Evolutionary conservation across 768 basidiomycete species (phyloP).

Genomic region (Termitomyces sp.): DNA sequence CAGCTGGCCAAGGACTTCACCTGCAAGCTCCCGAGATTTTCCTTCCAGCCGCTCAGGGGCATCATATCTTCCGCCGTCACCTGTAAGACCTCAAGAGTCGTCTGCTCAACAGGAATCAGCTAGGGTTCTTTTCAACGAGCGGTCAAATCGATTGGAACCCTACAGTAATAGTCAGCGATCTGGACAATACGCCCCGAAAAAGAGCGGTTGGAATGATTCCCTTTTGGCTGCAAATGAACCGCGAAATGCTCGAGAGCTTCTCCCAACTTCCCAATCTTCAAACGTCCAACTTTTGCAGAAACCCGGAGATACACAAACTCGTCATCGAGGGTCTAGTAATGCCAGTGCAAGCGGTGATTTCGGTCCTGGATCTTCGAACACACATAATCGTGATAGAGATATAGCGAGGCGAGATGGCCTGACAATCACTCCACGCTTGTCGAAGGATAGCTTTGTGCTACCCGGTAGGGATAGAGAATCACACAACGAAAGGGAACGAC

Average conservation of each 20-base stretch:
- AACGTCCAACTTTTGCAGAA: conserved; percentile 62
- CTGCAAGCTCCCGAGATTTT: conserved; percentile 38
- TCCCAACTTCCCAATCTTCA: conserved; percentile 25
- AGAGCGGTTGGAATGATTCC: conserved; percentile 40
- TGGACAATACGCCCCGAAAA: conserved; percentile 38
- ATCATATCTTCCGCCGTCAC: conserved; percentile 27
- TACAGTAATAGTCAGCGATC: conserved; percentile 52
- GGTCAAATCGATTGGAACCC: conserved; percentile 85
- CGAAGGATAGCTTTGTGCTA: conserved; percentile 23
- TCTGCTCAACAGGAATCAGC: conserved; percentile 54
- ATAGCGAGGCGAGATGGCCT: conserved; percentile 30
- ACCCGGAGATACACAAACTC: conserved; percentile 27
- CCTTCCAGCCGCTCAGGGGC: conserved; percentile 16
- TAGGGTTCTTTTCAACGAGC: conserved; percentile 92
- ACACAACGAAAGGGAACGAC: conserved; percentile 31
- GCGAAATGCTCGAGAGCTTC: conserved; percentile 40
- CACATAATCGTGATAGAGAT: conserved; percentile 22
- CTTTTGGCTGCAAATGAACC: conserved; percentile 32
- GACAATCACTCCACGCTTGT: conserved; percentile 31
- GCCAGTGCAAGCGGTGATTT: conserved; percentile 20
- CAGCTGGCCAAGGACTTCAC: conserved; percentile 80
- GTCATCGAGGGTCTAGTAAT: conserved; percentile 29
- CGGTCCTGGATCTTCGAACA: conserved; percentile 17
- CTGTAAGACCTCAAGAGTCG: conserved; percentile 27
- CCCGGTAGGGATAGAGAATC: conserved; percentile 26